Base-by-base conservation (phyloP, 371 early-diverging fungal species). In the Mortierella sp. region DNA sequence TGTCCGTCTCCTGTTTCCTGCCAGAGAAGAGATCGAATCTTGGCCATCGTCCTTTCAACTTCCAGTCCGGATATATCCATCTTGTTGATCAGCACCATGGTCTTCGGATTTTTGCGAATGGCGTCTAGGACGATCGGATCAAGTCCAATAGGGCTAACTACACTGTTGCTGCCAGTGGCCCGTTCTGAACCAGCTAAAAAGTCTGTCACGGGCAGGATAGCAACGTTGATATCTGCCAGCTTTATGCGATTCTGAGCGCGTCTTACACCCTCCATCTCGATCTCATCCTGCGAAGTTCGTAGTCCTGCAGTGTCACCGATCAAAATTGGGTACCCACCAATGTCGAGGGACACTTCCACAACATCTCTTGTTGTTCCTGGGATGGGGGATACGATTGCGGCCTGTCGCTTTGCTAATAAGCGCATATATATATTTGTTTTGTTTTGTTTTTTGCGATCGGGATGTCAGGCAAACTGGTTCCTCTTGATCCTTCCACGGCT, bases 281-380 rank as follows among this genome's bases (percentile, higher is more conserved):
- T 84, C 3, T 71, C 51, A 67, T 94, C 93, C 11, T 79, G 56
- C 3, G 90, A 82, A 19, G 81, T 78, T 34, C 92, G 81, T 48
- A 94, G 48, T 5, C 95, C 95, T 5, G 95, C 95, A 11, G 94
- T 93, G 61, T 94, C 94, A 6, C 90, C 83, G 15, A 94, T 69
- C 9, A 92, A 64, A 7, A 93, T 82, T 7, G 93, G 93, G 64
- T 88, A 93, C 14, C 93, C 94, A 17, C 88, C 93, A 43, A 94
- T 71, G 58, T 94, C 86, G 31, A 93, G 43, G 9, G 87, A 88
- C 1, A 87, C 86, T 60, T 93, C 93, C 1, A 94, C 86, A 1
- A 94, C 69, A 79, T 94, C 95, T 6, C 95, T 69, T 12, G 94
- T 94, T 8, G 95, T 94, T 8, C 95, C 95, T 24, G 93, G 90